Evolutionary conservation across 805 yeast genomes (phyloP).

Genomic region (Hanseniaspora pseudoguilliermondii): DNA sequence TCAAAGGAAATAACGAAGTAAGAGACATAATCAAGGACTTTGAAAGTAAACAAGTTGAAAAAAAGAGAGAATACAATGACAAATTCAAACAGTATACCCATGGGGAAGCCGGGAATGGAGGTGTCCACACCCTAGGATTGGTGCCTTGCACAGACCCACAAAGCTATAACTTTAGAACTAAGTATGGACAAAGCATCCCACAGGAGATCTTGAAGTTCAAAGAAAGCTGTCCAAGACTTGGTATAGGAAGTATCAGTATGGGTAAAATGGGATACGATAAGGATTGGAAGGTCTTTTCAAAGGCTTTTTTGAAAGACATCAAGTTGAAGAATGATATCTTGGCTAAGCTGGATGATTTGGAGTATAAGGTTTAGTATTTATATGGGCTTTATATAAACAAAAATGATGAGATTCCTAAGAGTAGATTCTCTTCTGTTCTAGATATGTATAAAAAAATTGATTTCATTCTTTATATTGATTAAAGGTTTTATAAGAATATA

Average conservation of each 20-base stretch:
- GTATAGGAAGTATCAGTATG: slow-evolving; percentile 3
- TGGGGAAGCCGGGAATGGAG: not conserved
- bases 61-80: not conserved
- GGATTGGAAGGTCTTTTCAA: slow-evolving; percentile 8
- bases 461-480: too few relatives aligned
- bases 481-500: too few relatives aligned
- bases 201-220: not conserved
- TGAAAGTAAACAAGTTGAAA: too few relatives aligned
- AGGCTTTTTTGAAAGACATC: not conserved
- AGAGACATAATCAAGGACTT: not conserved
- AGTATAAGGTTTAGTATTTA: not conserved
- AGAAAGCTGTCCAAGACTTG: not conserved
- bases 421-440: too few relatives aligned
- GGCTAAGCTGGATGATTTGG: not conserved
- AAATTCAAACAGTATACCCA: not conserved
- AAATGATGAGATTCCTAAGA: not conserved
- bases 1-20: not conserved
- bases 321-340: not conserved
- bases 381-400: not conserved
- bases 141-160: not conserved
- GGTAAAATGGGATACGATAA: slow-evolving; percentile 9
- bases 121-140: not conserved
- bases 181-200: not conserved
- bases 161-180: not conserved
- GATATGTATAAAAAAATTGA: not conserved